Evolutionary conservation across 148 eudicot genomes (phyloP).

Genomic region (Fallopia convolvulus): DNA sequence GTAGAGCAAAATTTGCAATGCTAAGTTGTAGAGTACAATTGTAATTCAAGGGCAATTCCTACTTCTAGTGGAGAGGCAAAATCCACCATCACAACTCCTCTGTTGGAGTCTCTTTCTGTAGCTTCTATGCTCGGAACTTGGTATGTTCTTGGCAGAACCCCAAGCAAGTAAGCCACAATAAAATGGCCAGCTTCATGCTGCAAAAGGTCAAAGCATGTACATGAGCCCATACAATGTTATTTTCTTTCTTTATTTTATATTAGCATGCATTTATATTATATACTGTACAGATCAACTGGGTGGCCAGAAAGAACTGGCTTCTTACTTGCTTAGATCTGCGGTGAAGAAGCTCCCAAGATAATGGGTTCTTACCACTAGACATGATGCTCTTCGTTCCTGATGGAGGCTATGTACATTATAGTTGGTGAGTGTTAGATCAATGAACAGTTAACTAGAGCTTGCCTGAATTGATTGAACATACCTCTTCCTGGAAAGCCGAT

Average conservation of each 20-base stretch:
- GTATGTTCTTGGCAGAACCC: slow-evolving; percentile 82
- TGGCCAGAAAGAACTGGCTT: background rate
- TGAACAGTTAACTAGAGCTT: background rate
- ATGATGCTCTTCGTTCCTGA: background rate
- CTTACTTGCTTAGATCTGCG: background rate
- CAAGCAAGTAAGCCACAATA: slow-evolving; percentile 77
- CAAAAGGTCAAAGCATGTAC: background rate
- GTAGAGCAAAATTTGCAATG: background rate
- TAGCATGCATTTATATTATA: background rate
- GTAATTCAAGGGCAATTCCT: background rate
- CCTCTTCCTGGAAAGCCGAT: slow-evolving; percentile 9
- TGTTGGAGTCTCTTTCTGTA: slow-evolving; percentile 43
- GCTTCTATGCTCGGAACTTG: slow-evolving; percentile 76
- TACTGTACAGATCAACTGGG: background rate
- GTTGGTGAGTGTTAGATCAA: background rate
- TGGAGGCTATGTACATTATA: background rate
- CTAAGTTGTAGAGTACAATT: background rate
- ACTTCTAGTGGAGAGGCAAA: slow-evolving; percentile 20
- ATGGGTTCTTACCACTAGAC: background rate
- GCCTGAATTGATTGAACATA: background rate
- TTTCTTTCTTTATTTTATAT: background rate
- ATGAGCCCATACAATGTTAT: background rate
- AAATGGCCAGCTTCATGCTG: slow-evolving; percentile 99
- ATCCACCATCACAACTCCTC: slow-evolving; percentile 28
- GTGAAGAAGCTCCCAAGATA: background rate